Percentiles rank a stretch among this genome's conserved stretches.
phyloP scores from a whole-genome alignment of 164 flowering plant genomes.

The Pachysandra terminalis region DNA sequence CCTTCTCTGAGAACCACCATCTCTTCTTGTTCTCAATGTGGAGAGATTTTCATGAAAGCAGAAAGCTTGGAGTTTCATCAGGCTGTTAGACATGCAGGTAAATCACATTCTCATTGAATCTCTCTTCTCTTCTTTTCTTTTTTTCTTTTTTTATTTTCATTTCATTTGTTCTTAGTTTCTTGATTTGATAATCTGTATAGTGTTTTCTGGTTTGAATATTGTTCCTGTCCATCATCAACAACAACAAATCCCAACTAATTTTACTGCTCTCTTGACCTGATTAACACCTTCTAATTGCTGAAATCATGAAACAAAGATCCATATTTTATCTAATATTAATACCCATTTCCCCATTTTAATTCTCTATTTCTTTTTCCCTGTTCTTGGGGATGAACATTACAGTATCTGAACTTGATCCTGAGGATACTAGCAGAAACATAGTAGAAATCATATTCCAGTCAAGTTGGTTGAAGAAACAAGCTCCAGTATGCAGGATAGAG shows the following conservation, averaged over 20 bases:
- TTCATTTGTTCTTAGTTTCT: no score
- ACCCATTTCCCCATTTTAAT: constrained; percentile 13
- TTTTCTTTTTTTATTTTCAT: no score
- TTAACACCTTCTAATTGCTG: no score
- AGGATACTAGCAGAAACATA: constrained; percentile 85
- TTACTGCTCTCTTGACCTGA: no score
- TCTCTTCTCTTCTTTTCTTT: neutral
- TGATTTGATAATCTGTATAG: neutral
- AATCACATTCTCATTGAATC: neutral
- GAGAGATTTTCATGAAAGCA: constrained; percentile 70
- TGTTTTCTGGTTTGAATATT: no score
- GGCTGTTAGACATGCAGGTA: constrained; percentile 90
- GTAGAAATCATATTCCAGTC: constrained; percentile 97
- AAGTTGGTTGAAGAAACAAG: constrained; percentile 83
- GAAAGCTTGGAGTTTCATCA: constrained; percentile 84
- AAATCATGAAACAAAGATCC: no score
- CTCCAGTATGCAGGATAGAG: constrained; percentile 76
- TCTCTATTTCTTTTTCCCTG: neutral
- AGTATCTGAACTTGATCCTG: constrained; percentile 86
- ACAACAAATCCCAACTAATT: no score
- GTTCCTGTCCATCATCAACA: no score
- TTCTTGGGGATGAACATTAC: constrained; percentile 7
- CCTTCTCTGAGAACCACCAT: constrained; percentile 59
- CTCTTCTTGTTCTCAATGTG: constrained; percentile 74
- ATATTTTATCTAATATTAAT: no score